phyloP scores from a whole-genome alignment of 768 basidiomycete genomes.

The Russula dissimulans region DNA sequence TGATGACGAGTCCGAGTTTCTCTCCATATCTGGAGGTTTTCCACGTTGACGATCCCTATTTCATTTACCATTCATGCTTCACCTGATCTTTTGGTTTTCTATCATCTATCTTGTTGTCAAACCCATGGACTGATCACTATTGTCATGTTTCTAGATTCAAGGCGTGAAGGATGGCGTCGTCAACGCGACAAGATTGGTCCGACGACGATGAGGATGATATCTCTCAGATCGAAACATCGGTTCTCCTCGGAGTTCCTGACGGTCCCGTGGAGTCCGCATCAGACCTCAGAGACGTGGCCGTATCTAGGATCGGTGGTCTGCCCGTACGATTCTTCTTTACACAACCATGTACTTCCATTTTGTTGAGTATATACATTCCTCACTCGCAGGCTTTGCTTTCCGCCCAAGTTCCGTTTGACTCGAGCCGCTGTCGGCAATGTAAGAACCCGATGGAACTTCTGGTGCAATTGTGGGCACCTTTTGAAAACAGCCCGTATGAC shows the following conservation, averaged over 20 bases:
- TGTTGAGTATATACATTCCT: conserved; percentile 31
- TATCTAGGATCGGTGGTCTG: conserved; percentile 83
- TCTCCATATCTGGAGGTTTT: conserved; percentile 28
- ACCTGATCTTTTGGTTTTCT: conserved; percentile 42
- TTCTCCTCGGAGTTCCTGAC: conserved; percentile 75
- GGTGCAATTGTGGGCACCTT: conserved; percentile 84
- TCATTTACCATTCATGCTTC: conserved; percentile 87
- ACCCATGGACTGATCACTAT: conserved; percentile 16
- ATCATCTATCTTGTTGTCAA: conserved; percentile 9
- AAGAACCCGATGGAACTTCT: conserved; percentile 68
- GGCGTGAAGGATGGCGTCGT: conserved; percentile 31
- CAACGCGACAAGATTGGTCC: conserved; percentile 58
- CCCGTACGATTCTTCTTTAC: conserved; percentile 67
- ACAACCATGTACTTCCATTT: conserved; percentile 35
- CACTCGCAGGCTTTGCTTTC: conserved; percentile 58
- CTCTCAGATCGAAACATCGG: conserved; percentile 55
- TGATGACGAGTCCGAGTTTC: conserved; percentile 81
- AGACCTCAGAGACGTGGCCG: conserved; percentile 67
- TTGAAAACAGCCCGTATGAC: conserved; percentile 78
- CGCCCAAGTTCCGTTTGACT: conserved; percentile 49
- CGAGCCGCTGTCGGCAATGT: conserved; percentile 66
- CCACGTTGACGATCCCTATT: conserved; percentile 53
- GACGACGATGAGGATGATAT: conserved; percentile 64
- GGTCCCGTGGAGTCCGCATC: conserved; percentile 47
- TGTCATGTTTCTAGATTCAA: background rate